Evolutionary conservation across 257 asterid species (phyloP), one percentile per base, ranked within the genome.

Genomic region (Sherardia arvensis): DNA sequence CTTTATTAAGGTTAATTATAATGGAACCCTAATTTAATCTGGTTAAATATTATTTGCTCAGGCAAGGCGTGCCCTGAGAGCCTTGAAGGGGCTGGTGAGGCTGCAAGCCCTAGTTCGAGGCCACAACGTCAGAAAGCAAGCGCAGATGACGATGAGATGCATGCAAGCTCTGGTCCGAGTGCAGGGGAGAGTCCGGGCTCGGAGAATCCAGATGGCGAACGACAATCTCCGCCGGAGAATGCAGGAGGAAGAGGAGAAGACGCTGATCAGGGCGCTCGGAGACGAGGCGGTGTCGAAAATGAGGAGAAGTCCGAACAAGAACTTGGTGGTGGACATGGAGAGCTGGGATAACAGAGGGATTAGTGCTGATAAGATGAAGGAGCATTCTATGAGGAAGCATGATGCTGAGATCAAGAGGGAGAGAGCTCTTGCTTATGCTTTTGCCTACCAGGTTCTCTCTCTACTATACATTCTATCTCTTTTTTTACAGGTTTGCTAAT

Each of bases 71-170:
- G 99, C 97, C 0, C 33, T 89, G 51, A 90, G 99, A 5, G 97
- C 97, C 8, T 49, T 92, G 22, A 89, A 87, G 79, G 98, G 95
- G 14, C 62, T 91, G 68, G 98, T 91, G 75, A 86, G 98, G 87
- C 89, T 91, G 3, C 98, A 92, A 51, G 99, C 97, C 12, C 66
- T 92, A 14, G 97, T 92, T 38, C 80, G 99, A 71, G 99, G 99
- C 0, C 95, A 89, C 70, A 85, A 86, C 18, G 99, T 92, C 77
- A 80, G 99, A 0, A 92, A 89, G 69, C 97, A 92, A 69, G 94
- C 96, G 11, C 93, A 85, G 12, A 85, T 84, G 99, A 92, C 99
- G 4, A 92, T 92, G 99, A 81, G 95, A 70, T 92, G 99, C 73
- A 92, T 89, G 97, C 97, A 92, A 69, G 91, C 97, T 47, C 73